phyloP scores from a whole-genome alignment of 306 rosid genomes.

The Cicer chorassanicum region DNA sequence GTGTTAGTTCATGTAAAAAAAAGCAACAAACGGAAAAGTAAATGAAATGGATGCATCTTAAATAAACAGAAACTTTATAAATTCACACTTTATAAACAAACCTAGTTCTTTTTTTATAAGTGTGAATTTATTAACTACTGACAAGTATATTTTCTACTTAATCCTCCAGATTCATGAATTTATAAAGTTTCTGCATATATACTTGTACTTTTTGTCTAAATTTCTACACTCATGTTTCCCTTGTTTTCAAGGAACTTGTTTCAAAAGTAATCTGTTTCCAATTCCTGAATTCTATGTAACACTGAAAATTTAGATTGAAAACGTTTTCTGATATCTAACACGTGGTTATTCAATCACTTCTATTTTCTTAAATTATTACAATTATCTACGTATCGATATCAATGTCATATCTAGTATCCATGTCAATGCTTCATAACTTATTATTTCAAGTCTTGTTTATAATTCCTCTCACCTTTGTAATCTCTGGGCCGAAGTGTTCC shows the following conservation, averaged over 20 bases:
- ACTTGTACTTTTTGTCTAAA: slow-evolving; percentile 24
- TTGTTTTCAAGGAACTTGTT: slow-evolving; percentile 14
- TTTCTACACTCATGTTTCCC: not conserved
- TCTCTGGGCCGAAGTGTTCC: too few relatives aligned
- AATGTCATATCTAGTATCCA: not conserved
- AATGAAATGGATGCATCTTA: too few relatives aligned
- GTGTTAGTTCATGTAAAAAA: too few relatives aligned
- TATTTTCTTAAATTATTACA: too few relatives aligned
- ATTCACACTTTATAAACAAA: too few relatives aligned
- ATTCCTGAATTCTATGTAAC: not conserved
- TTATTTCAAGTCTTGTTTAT: not conserved
- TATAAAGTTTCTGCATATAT: slow-evolving; percentile 27
- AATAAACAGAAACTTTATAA: too few relatives aligned
- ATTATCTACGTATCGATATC: too few relatives aligned
- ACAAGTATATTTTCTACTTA: slow-evolving; percentile 37
- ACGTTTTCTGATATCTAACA: too few relatives aligned
- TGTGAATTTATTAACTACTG: slow-evolving; percentile 32
- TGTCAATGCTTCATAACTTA: slow-evolving; percentile 11
- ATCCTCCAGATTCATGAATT: slow-evolving; percentile 9
- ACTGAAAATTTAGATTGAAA: too few relatives aligned
- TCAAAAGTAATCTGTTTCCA: not conserved
- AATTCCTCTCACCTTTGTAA: too few relatives aligned
- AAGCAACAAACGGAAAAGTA: too few relatives aligned
- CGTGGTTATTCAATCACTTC: too few relatives aligned
- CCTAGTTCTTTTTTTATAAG: slow-evolving; percentile 37